Conservation (phyloP, 148 eudicot genomes). For the Camellia japonica region DNA sequence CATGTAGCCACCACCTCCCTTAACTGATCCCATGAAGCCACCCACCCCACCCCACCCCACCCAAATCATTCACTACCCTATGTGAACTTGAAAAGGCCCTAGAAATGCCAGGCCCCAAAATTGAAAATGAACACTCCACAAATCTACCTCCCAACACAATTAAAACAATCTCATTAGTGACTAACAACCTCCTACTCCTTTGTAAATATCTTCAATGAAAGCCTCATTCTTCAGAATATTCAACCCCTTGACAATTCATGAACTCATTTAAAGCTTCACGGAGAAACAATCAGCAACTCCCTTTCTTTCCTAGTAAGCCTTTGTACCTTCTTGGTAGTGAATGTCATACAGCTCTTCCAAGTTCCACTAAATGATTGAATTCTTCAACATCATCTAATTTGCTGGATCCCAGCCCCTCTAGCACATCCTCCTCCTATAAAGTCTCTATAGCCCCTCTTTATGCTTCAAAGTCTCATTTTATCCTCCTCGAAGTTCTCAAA, state of each 20-base stretch:
- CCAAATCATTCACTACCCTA: too few relatives aligned
- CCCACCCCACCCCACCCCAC: too few relatives aligned
- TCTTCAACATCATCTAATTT: background rate
- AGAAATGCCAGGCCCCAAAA: too few relatives aligned
- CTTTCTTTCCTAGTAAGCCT: too few relatives aligned
- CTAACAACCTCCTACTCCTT: background rate
- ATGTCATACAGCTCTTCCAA: background rate
- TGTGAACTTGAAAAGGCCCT: too few relatives aligned
- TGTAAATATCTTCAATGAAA: background rate
- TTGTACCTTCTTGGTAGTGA: too few relatives aligned
- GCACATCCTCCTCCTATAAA: too few relatives aligned
- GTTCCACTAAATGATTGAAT: background rate
- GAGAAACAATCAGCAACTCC: background rate
- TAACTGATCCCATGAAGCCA: too few relatives aligned
- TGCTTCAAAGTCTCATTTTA: background rate
- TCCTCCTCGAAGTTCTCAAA: background rate
- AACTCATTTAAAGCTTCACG: constrained; percentile 1
- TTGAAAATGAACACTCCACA: background rate
- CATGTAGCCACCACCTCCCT: too few relatives aligned
- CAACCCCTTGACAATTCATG: background rate
- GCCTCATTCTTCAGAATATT: background rate
- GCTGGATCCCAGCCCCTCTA: background rate
- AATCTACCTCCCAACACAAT: background rate
- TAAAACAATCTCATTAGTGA: background rate
- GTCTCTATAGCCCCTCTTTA: background rate